These are phyloP conservation scores for Cystobasidium pallidum DNA, from an alignment of 1,284 basidiomycete genomes.

Conservation along the genomic window DNA sequence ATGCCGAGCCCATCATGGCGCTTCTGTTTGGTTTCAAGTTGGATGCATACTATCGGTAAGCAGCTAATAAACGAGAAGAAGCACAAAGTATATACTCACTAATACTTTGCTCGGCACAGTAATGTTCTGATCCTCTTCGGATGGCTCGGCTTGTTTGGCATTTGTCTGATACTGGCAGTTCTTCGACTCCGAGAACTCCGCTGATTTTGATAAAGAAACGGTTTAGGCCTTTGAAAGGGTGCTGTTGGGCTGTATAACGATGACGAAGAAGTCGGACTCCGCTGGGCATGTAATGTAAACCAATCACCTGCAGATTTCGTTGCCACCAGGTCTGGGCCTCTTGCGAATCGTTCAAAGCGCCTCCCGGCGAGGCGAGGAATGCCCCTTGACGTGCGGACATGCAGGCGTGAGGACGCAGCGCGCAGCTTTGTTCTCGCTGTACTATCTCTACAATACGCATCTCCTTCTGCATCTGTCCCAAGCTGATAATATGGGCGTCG, in stretches of 20 bases:
- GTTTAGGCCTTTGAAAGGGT: too few species aligned
- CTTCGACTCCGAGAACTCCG: slow-evolving; percentile 73
- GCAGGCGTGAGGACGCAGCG: background rate
- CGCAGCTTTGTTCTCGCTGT: background rate
- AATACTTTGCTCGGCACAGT: slow-evolving; percentile 47
- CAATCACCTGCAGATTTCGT: too few species aligned
- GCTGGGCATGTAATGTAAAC: too few species aligned
- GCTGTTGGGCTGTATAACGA: too few species aligned
- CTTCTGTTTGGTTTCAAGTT: slow-evolving; percentile 78
- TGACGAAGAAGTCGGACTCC: too few species aligned
- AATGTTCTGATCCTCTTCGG: slow-evolving; percentile 82
- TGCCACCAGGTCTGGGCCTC: too few species aligned
- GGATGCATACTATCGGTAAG: slow-evolving; percentile 70
- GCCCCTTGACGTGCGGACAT: too few species aligned
- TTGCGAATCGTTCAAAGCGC: too few species aligned
- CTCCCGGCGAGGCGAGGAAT: too few species aligned
- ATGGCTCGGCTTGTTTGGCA: slow-evolving; percentile 74
- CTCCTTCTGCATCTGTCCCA: background rate
- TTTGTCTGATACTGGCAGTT: slow-evolving; percentile 70
- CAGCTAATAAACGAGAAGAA: background rate
- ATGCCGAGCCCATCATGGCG: slow-evolving; percentile 79
- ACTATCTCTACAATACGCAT: too few species aligned
- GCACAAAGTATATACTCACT: background rate
- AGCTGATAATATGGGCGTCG: background rate
- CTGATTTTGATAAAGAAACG: slow-evolving; percentile 46